Evolutionary conservation across 345 rosid species (phyloP).

Genomic region (Eucalyptus polybractea): DNA sequence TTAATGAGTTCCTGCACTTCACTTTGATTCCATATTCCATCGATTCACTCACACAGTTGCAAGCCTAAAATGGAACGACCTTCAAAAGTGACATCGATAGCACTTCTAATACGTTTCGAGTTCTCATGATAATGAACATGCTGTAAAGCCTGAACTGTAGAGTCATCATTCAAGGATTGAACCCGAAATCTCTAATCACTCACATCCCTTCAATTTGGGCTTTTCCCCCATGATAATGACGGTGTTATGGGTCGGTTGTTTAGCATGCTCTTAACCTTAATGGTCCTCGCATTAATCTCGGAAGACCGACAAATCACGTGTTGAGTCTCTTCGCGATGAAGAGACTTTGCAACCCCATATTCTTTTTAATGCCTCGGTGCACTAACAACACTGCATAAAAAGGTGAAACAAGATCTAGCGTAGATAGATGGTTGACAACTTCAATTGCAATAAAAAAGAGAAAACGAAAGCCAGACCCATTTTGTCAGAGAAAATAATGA

Average conservation of each 20-base stretch:
- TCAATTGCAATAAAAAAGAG: neutral
- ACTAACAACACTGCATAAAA: neutral
- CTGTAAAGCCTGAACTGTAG: neutral
- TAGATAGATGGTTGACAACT: neutral
- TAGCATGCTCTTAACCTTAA: neutral
- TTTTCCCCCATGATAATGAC: neutral
- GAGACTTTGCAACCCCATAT: neutral
- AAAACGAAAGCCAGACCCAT: neutral
- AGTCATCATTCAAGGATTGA: neutral
- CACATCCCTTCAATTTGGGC: neutral
- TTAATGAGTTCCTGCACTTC: neutral
- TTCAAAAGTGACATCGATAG: neutral
- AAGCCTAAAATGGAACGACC: neutral
- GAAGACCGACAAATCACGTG: neutral
- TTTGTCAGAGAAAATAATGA: neutral
- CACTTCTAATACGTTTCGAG: neutral
- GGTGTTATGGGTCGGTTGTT: neutral
- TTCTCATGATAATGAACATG: neutral
- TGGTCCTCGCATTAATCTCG: neutral
- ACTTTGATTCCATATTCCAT: neutral
- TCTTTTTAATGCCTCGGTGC: neutral
- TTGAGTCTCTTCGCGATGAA: neutral
- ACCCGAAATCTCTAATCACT: neutral
- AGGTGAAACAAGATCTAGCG: neutral
- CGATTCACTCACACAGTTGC: neutral